A percentile compares a stretch with the other conserved stretches of the same genome.
These are phyloP conservation scores for Calonectria montana DNA, from an alignment of 2,329 filamentous ascomycete genomes.

Conservation along the genomic window DNA sequence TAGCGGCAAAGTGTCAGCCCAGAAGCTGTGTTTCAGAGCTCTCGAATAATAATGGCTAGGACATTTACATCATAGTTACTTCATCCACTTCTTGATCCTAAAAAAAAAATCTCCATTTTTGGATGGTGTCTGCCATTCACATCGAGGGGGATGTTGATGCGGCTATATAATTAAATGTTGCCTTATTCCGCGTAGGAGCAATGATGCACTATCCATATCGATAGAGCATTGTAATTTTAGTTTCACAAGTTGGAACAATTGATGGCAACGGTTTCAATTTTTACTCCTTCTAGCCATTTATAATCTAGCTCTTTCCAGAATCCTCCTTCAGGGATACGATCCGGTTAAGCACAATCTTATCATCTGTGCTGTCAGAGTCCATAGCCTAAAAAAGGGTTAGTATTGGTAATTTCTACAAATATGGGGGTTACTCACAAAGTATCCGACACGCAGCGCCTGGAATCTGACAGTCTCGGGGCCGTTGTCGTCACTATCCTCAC, in stretches of 20 bases:
- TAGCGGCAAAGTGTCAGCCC: conserved; percentile 19
- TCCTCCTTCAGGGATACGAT: conserved; percentile 95
- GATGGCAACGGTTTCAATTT: not conserved
- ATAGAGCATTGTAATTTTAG: not conserved
- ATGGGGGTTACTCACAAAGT: conserved; percentile 68
- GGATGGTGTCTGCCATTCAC: too few relatives aligned
- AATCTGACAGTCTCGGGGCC: conserved; percentile 85
- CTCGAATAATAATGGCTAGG: not conserved
- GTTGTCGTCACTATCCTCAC: conserved; percentile 72
- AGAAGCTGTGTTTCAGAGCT: conserved; percentile 29
- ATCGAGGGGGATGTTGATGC: too few relatives aligned
- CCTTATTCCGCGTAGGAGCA: not conserved
- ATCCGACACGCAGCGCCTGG: conserved; percentile 90
- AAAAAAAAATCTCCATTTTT: too few relatives aligned
- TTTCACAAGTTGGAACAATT: not conserved
- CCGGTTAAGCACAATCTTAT: conserved; percentile 88
- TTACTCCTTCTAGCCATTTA: not conserved
- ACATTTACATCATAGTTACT: not conserved
- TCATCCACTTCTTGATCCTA: not conserved
- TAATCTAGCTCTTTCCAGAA: conserved; percentile 66
- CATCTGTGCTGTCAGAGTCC: conserved; percentile 81
- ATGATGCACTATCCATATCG: not conserved
- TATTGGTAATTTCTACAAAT: not conserved
- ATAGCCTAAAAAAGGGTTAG: conserved; percentile 62
- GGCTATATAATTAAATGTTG: too few relatives aligned